phyloP scores from a whole-genome alignment of 441 rosid genomes.

The Erodium trifolium region DNA sequence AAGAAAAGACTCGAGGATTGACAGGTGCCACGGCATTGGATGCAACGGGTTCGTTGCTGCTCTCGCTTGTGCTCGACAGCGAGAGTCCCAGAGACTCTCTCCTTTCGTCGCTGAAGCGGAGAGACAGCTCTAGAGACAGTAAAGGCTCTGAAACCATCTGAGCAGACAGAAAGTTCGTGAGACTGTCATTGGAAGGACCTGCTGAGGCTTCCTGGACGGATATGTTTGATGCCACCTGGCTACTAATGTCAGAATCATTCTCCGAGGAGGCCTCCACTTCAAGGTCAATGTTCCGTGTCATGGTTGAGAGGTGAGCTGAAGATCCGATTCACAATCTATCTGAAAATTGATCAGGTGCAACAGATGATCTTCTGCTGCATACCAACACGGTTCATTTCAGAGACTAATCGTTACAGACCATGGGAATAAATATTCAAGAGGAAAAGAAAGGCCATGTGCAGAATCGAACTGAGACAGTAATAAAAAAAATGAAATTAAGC shows the following conservation, averaged over 20 bases:
- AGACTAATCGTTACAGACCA: too few species aligned
- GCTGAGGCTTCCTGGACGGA: constrained; percentile 31
- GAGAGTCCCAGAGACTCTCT: constrained; percentile 38
- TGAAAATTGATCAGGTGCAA: not conserved
- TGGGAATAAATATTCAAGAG: too few species aligned
- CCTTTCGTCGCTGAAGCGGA: constrained; percentile 28
- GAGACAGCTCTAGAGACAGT: constrained; percentile 45
- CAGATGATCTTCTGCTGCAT: constrained; percentile 1
- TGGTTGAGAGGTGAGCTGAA: constrained; percentile 18
- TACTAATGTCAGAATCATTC: constrained; percentile 41
- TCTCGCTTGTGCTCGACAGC: constrained; percentile 55
- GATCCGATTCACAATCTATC: constrained; percentile 11
- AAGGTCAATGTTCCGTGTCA: constrained; percentile 47
- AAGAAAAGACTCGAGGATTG: constrained; percentile 48
- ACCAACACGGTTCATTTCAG: not conserved
- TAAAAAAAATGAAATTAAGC: too few species aligned
- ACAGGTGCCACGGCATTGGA: constrained; percentile 22
- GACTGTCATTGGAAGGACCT: not conserved
- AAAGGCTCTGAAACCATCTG: not conserved
- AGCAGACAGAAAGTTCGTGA: not conserved
- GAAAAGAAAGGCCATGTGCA: too few species aligned
- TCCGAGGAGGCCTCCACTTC: constrained; percentile 47
- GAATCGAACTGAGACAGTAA: too few species aligned
- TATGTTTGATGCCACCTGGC: constrained; percentile 63
- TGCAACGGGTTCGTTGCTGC: constrained; percentile 37